Conservation (phyloP, 139 green algal genomes). For the Choricystis sp. region DNA sequence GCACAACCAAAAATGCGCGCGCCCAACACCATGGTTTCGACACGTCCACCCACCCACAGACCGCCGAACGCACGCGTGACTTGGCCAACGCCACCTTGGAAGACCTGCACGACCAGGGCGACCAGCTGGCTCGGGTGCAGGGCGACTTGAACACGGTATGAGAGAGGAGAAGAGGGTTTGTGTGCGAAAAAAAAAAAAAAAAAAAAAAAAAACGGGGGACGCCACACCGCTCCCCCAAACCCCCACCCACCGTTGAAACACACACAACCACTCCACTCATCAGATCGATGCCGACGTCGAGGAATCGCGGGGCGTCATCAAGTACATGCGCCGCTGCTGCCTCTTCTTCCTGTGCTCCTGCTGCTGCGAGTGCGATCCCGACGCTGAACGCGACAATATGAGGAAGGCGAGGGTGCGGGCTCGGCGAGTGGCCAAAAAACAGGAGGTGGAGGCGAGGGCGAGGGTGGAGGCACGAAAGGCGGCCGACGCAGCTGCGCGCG, state of each 20-base stretch:
- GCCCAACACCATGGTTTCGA: not conserved
- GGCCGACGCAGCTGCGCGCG: too few relatives aligned
- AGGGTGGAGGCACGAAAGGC: too few relatives aligned
- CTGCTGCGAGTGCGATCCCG: constrained; percentile 15
- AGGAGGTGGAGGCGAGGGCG: too few relatives aligned
- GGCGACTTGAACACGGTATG: constrained; percentile 13
- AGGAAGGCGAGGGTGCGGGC: constrained; percentile 3
- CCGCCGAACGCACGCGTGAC: constrained; percentile 4
- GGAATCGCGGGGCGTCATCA: constrained; percentile 11
- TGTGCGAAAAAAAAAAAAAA: not conserved
- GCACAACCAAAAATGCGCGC: too few relatives aligned
- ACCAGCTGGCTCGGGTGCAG: constrained; percentile 8
- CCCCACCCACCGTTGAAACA: not conserved
- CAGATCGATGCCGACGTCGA: constrained; percentile 19
- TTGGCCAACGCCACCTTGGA: constrained; percentile 10
- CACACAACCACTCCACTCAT: too few relatives aligned
- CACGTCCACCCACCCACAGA: constrained; percentile 3
- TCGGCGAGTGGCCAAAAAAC: too few relatives aligned
- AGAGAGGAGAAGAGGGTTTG: not conserved
- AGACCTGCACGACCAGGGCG: constrained; percentile 9
- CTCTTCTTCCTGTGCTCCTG: constrained; percentile 20
- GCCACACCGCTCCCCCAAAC: not conserved
- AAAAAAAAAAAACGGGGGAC: not conserved
- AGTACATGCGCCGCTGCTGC: constrained; percentile 22
- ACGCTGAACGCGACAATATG: constrained; percentile 6